Evolutionary conservation across 1,284 basidiomycete species (phyloP), one percentile per base, ranked within the genome.

Genomic region (Sanguinoderma infundibulare): DNA sequence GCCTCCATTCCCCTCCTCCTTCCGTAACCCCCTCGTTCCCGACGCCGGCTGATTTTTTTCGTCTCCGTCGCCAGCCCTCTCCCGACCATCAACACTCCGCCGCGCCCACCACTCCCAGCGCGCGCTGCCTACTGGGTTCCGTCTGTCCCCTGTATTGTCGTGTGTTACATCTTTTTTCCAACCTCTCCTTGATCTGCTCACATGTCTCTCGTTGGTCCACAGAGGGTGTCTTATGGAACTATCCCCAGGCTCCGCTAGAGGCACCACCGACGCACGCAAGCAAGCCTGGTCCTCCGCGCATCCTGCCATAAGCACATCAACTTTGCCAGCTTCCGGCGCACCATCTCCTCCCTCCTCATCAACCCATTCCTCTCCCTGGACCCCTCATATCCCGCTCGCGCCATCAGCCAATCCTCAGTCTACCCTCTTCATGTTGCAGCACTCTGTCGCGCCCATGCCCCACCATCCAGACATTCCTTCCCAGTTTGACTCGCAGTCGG

Each of bases 331-430:
- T n/a, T 76, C 61, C 77, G 78, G 57, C 72, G 73, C 53, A 77
- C 72, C 64, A 20, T 73, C 77, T 7, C 74, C 72, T 66, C 71
- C 71, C n/a, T 74, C 78, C 26, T 75, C 79, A 24, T 74, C 78
- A 57, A 66, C 75, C n/a, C 76, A 76, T 35, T 72, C 75, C 42
- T 80, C 79, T 32, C 76, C 79, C 22, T 81, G 80, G 79, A 70
- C 73, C 14, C 75, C 77, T 34, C 72, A 74, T 55, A 63, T 75
- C 36, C 71, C 75, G 54, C 68, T 74, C 42, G 59, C 70, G 12
- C 57, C 63, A 51, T 59, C 69, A 34, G 58, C 53, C 52, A 67
- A 66, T 52, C 63, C 67, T 24, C 69, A 68, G 39, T 58, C 71
- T 20, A 49, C 66, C 52, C 56, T 68, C n/a, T 69, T 54, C 59